Conservation (phyloP, 2,329 filamentous ascomycete species). For the Paraconiothyrium sp. region DNA sequence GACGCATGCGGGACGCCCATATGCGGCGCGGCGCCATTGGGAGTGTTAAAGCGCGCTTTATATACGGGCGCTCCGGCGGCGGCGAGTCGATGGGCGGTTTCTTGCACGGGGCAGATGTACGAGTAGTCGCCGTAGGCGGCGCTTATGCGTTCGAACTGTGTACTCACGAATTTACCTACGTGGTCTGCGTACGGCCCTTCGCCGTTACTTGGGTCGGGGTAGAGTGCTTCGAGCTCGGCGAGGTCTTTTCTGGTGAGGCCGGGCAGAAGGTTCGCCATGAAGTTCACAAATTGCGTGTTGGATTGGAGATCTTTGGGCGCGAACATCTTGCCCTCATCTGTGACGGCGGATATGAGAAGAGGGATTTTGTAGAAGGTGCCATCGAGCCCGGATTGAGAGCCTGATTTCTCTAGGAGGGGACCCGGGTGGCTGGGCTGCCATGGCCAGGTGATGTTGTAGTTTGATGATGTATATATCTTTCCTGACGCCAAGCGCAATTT, state of each 20-base stretch:
- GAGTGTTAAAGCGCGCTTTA: constrained; percentile 50
- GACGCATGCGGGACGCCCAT: constrained; percentile 46
- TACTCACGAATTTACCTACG: constrained; percentile 50
- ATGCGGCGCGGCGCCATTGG: constrained; percentile 37
- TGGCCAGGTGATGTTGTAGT: constrained; percentile 58
- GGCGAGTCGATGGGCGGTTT: constrained; percentile 39
- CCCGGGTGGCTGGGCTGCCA: constrained; percentile 61
- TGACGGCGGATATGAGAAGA: constrained; percentile 46
- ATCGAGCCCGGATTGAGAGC: constrained; percentile 50
- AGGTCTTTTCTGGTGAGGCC: constrained; percentile 42
- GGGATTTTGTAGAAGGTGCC: constrained; percentile 48
- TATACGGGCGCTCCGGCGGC: constrained; percentile 37
- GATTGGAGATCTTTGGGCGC: constrained; percentile 45
- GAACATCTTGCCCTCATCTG: constrained; percentile 48
- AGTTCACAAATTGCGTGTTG: constrained; percentile 48
- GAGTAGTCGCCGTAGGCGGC: constrained; percentile 52
- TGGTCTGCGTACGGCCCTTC: constrained; percentile 37
- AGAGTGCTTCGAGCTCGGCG: constrained; percentile 39
- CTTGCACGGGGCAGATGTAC: constrained; percentile 49
- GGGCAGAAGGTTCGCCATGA: constrained; percentile 41
- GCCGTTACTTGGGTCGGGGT: constrained; percentile 35
- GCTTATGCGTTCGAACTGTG: constrained; percentile 56
- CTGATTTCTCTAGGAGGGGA: constrained; percentile 58
- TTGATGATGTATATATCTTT: constrained; percentile 51
- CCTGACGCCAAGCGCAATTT: constrained; percentile 53